A percentile compares a stretch with the other conserved stretches of the same genome.
Conservation (phyloP, 75 land plant genomes). For the Ceratopteris richardii region DNA sequence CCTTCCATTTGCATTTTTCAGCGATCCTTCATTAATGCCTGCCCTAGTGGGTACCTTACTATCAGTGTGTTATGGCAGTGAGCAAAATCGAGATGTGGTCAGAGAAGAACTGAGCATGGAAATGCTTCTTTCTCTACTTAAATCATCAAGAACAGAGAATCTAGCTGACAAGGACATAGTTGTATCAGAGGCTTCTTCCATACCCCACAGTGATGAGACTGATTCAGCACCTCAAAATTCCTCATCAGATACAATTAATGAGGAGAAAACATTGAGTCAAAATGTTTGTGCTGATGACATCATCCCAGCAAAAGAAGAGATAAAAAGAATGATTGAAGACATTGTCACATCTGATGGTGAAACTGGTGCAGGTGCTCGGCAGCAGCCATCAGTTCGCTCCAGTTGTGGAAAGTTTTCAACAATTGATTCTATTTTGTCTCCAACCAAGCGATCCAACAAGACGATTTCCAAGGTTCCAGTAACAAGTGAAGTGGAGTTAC, state of each 20-base stretch:
- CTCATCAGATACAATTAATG: constrained; percentile 19
- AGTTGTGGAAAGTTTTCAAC: background rate
- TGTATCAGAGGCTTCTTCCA: constrained; percentile 8
- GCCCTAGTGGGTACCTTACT: constrained; percentile 69
- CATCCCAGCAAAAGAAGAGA: constrained; percentile 10
- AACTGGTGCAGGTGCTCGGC: background rate
- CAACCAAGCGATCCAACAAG: background rate
- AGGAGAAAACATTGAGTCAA: constrained; percentile 21
- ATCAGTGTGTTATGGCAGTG: constrained; percentile 83
- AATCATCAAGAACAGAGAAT: constrained; percentile 39
- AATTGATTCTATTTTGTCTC: background rate
- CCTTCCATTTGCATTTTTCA: constrained; percentile 90
- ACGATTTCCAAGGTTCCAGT: background rate
- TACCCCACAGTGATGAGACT: constrained; percentile 7
- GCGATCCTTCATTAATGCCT: constrained; percentile 79
- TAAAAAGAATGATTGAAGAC: constrained; percentile 2
- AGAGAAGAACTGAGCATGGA: constrained; percentile 87
- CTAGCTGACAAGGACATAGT: constrained; percentile 6
- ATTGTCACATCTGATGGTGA: background rate
- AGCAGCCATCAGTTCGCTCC: background rate
- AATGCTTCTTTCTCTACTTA: constrained; percentile 68
- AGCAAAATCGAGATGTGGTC: constrained; percentile 75
- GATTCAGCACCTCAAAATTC: constrained; percentile 9
- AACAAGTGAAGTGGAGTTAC: background rate
- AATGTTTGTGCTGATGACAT: constrained; percentile 14